phyloP scores from a whole-genome alignment of 2,329 filamentous ascomycete genomes.

The Bipolaris sorokiniana region DNA sequence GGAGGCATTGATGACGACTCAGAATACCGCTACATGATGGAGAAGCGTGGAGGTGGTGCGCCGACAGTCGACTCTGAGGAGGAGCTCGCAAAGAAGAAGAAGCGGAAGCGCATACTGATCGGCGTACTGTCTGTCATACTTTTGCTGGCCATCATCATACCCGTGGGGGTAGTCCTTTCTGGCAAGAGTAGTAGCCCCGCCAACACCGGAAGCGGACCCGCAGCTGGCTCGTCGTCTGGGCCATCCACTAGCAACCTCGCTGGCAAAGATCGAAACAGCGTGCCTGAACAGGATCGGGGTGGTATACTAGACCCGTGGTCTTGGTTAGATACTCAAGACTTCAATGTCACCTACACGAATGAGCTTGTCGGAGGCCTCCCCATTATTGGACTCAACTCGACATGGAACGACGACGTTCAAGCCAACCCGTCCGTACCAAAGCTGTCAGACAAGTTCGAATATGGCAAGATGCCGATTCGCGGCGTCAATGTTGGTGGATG shows the following conservation, averaged over 20 bases:
- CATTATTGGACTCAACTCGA: constrained; percentile 83
- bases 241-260: constrained; percentile 56
- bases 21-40: constrained; percentile 49
- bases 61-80: constrained; percentile 49
- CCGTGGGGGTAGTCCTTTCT: constrained; percentile 54
- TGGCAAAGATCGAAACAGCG: constrained; percentile 51
- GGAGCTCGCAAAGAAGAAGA: constrained; percentile 47
- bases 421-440: constrained; percentile 82
- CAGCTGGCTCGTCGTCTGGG: constrained; percentile 25
- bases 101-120: constrained; percentile 61
- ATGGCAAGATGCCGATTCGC: constrained; percentile 77
- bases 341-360: constrained; percentile 93
- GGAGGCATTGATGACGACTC: constrained; percentile 52
- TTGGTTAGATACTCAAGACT: constrained; percentile 88
- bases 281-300: constrained; percentile 67
- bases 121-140: constrained; percentile 48
- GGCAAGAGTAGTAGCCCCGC: constrained; percentile 50
- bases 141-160: constrained; percentile 55
- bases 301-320: constrained; percentile 86
- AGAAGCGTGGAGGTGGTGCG: constrained; percentile 52
- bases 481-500: constrained; percentile 95
- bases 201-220: constrained; percentile 30
- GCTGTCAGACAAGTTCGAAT: constrained; percentile 78
- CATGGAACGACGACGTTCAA: constrained; percentile 81
- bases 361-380: constrained; percentile 84